Conservation (phyloP, 768 basidiomycete species). For the Saitozyma sp. region DNA sequence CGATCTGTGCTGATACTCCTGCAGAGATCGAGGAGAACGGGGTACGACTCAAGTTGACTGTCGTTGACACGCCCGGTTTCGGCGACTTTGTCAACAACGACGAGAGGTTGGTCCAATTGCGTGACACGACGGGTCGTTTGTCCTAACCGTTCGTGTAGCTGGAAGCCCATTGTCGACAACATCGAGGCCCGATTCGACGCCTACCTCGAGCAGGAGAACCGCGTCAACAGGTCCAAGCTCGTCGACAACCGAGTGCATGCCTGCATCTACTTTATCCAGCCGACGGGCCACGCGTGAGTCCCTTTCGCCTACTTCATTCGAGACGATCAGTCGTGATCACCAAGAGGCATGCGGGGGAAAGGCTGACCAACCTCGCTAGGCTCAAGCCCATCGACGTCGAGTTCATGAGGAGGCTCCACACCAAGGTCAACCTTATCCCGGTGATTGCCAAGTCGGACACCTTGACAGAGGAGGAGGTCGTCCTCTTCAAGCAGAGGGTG, state of each 20-base stretch:
- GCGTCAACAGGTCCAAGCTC: constrained; percentile 90
- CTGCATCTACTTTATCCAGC: constrained; percentile 98
- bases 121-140: neutral
- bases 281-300: constrained; percentile 92
- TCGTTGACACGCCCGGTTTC: constrained; percentile 98
- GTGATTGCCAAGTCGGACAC: constrained; percentile 99
- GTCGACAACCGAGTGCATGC: constrained; percentile 98
- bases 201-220: constrained; percentile 97
- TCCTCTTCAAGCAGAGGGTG: constrained; percentile 89
- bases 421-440: constrained; percentile 96
- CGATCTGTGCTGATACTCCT: constrained; percentile 12
- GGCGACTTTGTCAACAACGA: constrained; percentile 99
- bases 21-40: constrained; percentile 98
- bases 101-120: constrained; percentile 66
- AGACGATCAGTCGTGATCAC: neutral
- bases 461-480: constrained; percentile 91
- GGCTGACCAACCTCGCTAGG: constrained; percentile 55
- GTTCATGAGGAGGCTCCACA: constrained; percentile 96
- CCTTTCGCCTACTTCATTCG: neutral
- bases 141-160: constrained; percentile 58
- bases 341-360: neutral
- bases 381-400: constrained; percentile 98
- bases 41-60: constrained; percentile 92
- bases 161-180: constrained; percentile 98
- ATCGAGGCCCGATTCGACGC: constrained; percentile 97